Percentiles rank a stretch among this genome's conserved stretches.
Evolutionary conservation across 2,329 filamentous ascomycete genomes (phyloP).

Genomic region (Emydomyces testavorans): DNA sequence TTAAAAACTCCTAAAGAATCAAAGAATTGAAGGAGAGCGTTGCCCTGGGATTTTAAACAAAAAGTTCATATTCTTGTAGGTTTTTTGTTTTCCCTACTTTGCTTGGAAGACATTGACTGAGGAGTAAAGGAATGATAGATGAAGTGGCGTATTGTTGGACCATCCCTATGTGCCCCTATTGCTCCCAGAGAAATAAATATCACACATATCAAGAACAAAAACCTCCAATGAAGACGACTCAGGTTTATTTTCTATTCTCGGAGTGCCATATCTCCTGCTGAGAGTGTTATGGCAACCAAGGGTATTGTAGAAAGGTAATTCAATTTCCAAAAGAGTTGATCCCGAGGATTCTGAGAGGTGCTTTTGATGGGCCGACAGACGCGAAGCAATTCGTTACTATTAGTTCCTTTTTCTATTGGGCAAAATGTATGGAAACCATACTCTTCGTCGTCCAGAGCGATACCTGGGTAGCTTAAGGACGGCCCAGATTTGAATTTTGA

Average conservation of each 20-base stretch:
- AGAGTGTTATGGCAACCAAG: background rate
- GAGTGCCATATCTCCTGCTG: background rate
- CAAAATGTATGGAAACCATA: background rate
- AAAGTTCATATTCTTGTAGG: too few species aligned
- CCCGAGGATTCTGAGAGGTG: background rate
- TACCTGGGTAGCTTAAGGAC: background rate
- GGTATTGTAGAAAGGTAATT: background rate
- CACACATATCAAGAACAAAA: background rate
- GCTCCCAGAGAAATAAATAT: background rate
- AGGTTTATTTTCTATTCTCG: background rate
- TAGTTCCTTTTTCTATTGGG: background rate
- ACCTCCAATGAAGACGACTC: background rate
- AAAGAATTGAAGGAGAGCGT: too few species aligned
- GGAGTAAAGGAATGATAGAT: background rate
- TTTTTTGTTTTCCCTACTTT: too few species aligned
- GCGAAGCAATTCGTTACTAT: too few species aligned
- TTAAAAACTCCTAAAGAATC: background rate
- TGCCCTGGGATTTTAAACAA: background rate
- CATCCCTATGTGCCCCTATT: background rate
- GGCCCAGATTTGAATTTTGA: background rate
- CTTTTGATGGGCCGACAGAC: too few species aligned
- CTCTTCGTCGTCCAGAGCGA: background rate
- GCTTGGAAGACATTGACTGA: too few species aligned
- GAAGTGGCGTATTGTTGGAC: slow-evolving; percentile 4
- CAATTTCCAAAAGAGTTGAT: background rate